A percentile compares a stretch with the other conserved stretches of the same genome.
Evolutionary conservation across 805 yeast genomes (phyloP).

Genomic region (Wickerhamiella galacta): DNA sequence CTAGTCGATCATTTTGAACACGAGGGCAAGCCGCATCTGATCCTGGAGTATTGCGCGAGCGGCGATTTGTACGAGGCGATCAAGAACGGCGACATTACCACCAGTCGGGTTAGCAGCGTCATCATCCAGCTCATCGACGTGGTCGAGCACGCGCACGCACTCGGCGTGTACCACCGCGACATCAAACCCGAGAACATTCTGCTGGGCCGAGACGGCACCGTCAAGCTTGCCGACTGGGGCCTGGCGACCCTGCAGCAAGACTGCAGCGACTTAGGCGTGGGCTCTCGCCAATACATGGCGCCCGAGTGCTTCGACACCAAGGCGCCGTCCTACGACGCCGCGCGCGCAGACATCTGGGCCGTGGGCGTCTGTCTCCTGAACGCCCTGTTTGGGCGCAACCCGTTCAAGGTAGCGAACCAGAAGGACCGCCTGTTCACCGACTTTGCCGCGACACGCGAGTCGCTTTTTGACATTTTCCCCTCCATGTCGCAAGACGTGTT

Average conservation of each 20-base stretch:
- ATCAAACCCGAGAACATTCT: constrained; percentile 89
- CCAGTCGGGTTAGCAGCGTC: constrained; percentile 40
- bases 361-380: constrained; percentile 70
- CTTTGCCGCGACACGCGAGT: constrained; percentile 75
- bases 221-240: constrained; percentile 77
- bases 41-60: constrained; percentile 73
- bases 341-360: constrained; percentile 79
- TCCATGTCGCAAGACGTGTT: constrained; percentile 76
- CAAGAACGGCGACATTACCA: constrained; percentile 38
- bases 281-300: constrained; percentile 87
- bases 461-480: constrained; percentile 81
- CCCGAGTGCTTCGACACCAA: constrained; percentile 66
- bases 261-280: constrained; percentile 67
- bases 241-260: constrained; percentile 47
- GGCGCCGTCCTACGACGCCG: constrained; percentile 44
- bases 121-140: constrained; percentile 72
- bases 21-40: constrained; percentile 35
- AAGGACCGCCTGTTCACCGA: constrained; percentile 70
- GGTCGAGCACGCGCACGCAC: constrained; percentile 62
- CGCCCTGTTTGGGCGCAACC: constrained; percentile 74
- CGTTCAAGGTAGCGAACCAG: constrained; percentile 66
- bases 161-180: constrained; percentile 82
- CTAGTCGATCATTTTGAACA: constrained; percentile 58
- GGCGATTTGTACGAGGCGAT: constrained; percentile 81
- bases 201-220: constrained; percentile 39